Conservation (phyloP, 768 basidiomycete genomes). For the Fistulinella prunicolor region DNA sequence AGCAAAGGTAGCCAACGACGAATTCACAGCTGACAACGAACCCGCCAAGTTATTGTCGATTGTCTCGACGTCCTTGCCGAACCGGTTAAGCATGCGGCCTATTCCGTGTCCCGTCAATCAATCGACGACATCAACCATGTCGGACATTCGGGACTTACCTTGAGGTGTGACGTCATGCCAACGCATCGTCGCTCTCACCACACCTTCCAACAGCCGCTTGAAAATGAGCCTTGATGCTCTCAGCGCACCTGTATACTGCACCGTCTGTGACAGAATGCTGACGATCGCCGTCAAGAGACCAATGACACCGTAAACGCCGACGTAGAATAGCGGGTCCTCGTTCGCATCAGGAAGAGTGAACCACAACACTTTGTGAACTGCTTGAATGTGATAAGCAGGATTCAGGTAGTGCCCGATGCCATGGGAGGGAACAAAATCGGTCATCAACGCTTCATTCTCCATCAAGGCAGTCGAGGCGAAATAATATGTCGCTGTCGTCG, state of each 20-base stretch:
- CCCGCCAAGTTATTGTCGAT: conserved; percentile 72
- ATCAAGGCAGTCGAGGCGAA: conserved; percentile 22
- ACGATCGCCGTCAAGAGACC: conserved; percentile 48
- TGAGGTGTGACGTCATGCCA: conserved; percentile 84
- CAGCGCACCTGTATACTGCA: conserved; percentile 56
- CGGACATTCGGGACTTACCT: conserved; percentile 35
- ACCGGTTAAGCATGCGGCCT: conserved; percentile 86
- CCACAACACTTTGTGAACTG: conserved; percentile 8
- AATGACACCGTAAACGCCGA: conserved; percentile 64
- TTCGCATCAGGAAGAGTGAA: conserved; percentile 45
- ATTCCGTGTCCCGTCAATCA: neutral
- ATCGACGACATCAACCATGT: neutral
- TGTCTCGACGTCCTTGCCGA: conserved; percentile 85
- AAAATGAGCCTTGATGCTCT: conserved; percentile 37
- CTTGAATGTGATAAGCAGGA: conserved; percentile 17
- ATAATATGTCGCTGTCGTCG: conserved; percentile 7
- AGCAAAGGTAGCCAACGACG: conserved; percentile 72
- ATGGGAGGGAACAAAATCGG: conserved; percentile 19
- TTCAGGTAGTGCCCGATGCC: conserved; percentile 14
- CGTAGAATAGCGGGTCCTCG: conserved; percentile 67
- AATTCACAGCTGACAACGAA: conserved; percentile 73
- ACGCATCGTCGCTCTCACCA: conserved; percentile 80
- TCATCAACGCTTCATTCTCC: conserved; percentile 31
- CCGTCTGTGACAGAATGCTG: conserved; percentile 43
- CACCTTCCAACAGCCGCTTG: conserved; percentile 58